These are phyloP conservation scores for Noccaea caerulescens DNA, from an alignment of 345 rosid species.

Conservation along the genomic window DNA sequence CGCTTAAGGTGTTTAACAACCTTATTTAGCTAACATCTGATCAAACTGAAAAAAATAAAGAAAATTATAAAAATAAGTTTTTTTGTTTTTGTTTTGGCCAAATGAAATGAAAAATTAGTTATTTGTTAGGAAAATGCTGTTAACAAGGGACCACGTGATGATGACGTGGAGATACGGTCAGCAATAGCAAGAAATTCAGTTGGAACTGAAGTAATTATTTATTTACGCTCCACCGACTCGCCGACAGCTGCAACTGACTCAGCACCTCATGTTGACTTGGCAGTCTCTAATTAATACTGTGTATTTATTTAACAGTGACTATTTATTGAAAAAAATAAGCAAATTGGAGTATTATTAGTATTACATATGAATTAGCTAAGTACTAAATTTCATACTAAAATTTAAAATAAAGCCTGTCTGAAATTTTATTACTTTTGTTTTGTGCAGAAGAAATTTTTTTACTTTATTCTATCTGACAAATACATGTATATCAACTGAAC, in stretches of 20 bases:
- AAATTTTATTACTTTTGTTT: background rate
- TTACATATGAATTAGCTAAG: background rate
- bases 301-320: background rate
- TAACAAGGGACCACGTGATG: constrained; percentile 13
- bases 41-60: too few species aligned
- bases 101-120: too few species aligned
- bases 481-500: background rate
- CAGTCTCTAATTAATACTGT: constrained; percentile 1
- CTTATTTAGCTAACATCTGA: too few species aligned
- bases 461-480: background rate
- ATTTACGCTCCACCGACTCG: constrained; percentile 35
- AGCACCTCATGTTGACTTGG: constrained; percentile 33
- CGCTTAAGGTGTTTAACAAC: too few species aligned
- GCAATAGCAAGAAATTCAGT: constrained; percentile 19
- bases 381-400: too few species aligned
- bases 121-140: too few species aligned
- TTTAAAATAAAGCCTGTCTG: too few species aligned
- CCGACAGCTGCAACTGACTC: constrained; percentile 37
- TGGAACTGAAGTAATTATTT: constrained; percentile 13
- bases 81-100: too few species aligned
- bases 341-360: background rate
- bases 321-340: too few species aligned
- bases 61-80: too few species aligned
- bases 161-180: constrained; percentile 28
- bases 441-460: background rate